Conservation (phyloP, 116 monocot genomes). For the Trichopus zeylanicus region DNA sequence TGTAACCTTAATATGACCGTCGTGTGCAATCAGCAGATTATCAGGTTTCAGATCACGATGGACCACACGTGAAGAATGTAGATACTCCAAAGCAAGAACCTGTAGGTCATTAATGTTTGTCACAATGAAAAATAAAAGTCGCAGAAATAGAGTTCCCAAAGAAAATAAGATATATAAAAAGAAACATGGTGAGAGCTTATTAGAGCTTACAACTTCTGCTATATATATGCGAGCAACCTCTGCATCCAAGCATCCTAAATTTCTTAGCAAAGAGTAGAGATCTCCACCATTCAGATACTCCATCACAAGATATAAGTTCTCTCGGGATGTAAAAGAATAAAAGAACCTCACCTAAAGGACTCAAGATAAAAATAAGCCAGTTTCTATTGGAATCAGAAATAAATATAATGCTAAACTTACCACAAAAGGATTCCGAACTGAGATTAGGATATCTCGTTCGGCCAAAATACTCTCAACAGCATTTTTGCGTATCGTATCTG, state of each 20-base stretch:
- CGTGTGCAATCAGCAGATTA: constrained; percentile 92
- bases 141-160: no score
- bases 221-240: constrained; percentile 83
- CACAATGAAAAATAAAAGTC: neutral
- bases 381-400: neutral
- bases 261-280: constrained; percentile 82
- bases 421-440: constrained; percentile 98
- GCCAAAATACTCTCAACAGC: constrained; percentile 99
- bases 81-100: constrained; percentile 97
- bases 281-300: constrained; percentile 95
- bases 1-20: constrained; percentile 93
- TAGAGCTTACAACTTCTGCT: constrained; percentile 92
- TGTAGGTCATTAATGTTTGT: constrained; percentile 5
- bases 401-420: constrained; percentile 19
- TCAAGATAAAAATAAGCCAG: neutral
- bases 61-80: constrained; percentile 87
- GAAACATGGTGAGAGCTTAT: neutral
- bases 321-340: constrained; percentile 87
- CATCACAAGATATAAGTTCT: constrained; percentile 95
- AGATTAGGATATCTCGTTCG: constrained; percentile 95
- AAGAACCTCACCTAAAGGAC: constrained; percentile 73
- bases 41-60: constrained; percentile 98
- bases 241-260: constrained; percentile 85
- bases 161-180: no score
- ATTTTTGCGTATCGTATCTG: constrained; percentile 99